Base-by-base conservation (phyloP, 768 basidiomycete genomes). In the Termitomyces sp. region DNA sequence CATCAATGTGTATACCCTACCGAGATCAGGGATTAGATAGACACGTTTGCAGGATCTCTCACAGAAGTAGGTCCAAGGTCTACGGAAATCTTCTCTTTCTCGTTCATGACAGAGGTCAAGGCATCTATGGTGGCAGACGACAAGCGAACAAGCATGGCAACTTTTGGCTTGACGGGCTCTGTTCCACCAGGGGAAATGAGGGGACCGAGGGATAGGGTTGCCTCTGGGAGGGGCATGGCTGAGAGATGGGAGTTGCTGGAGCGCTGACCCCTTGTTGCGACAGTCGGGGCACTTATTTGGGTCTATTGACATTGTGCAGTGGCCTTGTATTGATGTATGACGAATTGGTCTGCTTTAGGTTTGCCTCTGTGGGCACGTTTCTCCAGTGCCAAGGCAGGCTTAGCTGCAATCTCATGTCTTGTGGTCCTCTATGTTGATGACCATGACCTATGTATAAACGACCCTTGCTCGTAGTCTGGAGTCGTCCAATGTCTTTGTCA, bases 91-190 rank as follows among this genome's bases (percentile, higher is more conserved):
- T 77, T 48, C 26, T 53, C 76, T 16, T 75, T 69, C 38, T 75
- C 75, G 51, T 75, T 75, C 53, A 54, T 54, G 7, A 54, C 44
- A 0, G 77, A 72, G 44, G 84, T 80, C 44, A 91, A 79, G 1
- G 86, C 85, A 55, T 88, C 84, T 59, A 91, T 75, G 0, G 86
- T 83, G 68, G 89, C 86, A 35, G 81, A 77, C 4, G 90, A 83
- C 80, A 92, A 78, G 56, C 88, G 85, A 41, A 92, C 80, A 51
- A 92, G 74, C 82, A 90, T 85, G 49, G 89, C 90, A 26, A 79
- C 79, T 74, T 88, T 90, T 13, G 84, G 83, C 58, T 79, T 82
- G 3, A 85, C 77, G 35, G 82, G 81, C 35, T 78, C 66, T 0
- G 80, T 73, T 59, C 81, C 84, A 46, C 81, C 84, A 35, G 82